These are phyloP conservation scores for Aspergillus conjunctus DNA, from an alignment of 495 filamentous ascomycete genomes.

Conservation along the genomic window DNA sequence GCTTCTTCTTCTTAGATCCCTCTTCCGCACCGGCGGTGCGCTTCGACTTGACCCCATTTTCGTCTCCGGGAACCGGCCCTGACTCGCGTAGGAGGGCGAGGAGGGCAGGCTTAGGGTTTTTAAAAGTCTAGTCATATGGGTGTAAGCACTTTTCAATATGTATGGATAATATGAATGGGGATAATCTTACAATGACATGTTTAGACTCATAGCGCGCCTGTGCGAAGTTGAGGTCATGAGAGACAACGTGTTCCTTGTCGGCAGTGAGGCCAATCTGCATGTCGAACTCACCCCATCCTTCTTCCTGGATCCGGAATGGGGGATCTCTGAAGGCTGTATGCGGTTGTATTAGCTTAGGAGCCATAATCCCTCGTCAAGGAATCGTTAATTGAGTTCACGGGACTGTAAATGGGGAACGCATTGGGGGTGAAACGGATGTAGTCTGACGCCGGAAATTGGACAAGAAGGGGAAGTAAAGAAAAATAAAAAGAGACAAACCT, in stretches of 20 bases:
- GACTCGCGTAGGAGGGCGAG: slow-evolving; percentile 73
- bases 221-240: slow-evolving; percentile 92
- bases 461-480: background rate
- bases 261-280: slow-evolving; percentile 81
- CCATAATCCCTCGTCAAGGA: background rate
- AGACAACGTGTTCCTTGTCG: slow-evolving; percentile 78
- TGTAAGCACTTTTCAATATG: background rate
- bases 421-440: background rate
- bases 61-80: slow-evolving; percentile 79
- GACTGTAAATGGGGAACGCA: background rate
- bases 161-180: background rate
- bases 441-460: background rate
- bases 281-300: slow-evolving; percentile 99
- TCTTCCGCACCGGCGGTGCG: slow-evolving; percentile 54
- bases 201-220: slow-evolving; percentile 78
- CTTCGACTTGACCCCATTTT: slow-evolving; percentile 60
- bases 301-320: slow-evolving; percentile 86
- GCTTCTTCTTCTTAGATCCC: slow-evolving; percentile 74
- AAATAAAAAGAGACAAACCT: slow-evolving; percentile 56
- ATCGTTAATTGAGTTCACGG: too few species aligned
- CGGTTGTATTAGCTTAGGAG: slow-evolving; percentile 3
- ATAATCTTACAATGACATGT: slow-evolving; percentile 68
- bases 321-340: slow-evolving; percentile 71
- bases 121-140: slow-evolving; percentile 63
- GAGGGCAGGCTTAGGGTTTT: slow-evolving; percentile 85